These are phyloP conservation scores for Coniochaeta pulveracea DNA, from an alignment of 2,329 filamentous ascomycete genomes.

Conservation along the genomic window DNA sequence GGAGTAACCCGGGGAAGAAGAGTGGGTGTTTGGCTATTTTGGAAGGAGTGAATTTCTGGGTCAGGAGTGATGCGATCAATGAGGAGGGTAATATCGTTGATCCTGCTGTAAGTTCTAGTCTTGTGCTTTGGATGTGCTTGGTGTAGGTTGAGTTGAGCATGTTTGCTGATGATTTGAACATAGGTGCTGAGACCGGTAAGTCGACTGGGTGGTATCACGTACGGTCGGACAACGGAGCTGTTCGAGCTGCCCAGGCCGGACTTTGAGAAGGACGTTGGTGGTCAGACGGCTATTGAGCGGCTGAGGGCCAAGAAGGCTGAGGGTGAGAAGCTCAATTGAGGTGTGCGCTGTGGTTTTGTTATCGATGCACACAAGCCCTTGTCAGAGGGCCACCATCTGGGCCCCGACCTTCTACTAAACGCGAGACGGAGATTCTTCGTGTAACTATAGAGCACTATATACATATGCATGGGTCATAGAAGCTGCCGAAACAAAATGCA, in stretches of 20 bases:
- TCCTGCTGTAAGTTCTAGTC: conserved; percentile 40
- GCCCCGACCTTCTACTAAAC: too few relatives aligned
- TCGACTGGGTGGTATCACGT: conserved; percentile 78
- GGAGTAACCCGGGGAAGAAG: conserved; percentile 58
- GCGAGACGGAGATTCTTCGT: too few relatives aligned
- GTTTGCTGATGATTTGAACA: background rate
- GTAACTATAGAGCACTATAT: too few relatives aligned
- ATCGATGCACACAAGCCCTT: too few relatives aligned
- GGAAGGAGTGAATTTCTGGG: conserved; percentile 83
- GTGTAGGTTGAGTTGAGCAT: too few relatives aligned
- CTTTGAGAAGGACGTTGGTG: conserved; percentile 39
- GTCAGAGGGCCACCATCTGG: too few relatives aligned
- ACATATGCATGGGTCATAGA: too few relatives aligned
- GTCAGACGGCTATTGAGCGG: conserved; percentile 43
- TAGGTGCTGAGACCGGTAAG: conserved; percentile 64
- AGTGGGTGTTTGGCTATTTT: conserved; percentile 65
- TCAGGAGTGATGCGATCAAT: conserved; percentile 76
- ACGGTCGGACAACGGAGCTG: conserved; percentile 49
- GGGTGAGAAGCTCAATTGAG: too few relatives aligned
- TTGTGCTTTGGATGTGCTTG: too few relatives aligned
- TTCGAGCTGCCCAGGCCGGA: conserved; percentile 46
- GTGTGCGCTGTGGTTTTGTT: too few relatives aligned
- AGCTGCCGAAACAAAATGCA: too few relatives aligned
- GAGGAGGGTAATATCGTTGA: conserved; percentile 65
- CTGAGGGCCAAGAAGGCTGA: conserved; percentile 28